phyloP scores from a whole-genome alignment of 176 grass and related monocot species.

The Aegilops longissima region DNA sequence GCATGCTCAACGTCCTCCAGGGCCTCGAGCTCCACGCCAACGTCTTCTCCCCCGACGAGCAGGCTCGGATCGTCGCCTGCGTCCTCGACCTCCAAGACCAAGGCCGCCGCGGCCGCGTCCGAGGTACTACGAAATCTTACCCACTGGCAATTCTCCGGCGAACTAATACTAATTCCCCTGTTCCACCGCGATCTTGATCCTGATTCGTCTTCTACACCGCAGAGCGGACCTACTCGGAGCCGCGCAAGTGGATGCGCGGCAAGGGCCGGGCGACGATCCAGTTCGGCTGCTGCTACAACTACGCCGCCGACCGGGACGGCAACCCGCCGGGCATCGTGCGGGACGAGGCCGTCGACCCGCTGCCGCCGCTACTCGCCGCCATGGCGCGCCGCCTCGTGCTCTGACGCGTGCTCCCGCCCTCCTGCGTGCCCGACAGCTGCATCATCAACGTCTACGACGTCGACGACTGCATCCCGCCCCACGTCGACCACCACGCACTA shows the following conservation, averaged over 20 bases:
- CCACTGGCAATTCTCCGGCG: too few species aligned
- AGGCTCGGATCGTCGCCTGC: conserved; percentile 33
- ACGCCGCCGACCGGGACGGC: conserved; percentile 49
- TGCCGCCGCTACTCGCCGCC: conserved; percentile 38
- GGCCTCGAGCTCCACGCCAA: conserved; percentile 57
- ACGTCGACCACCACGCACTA: conserved; percentile 62
- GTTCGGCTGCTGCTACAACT: conserved; percentile 81
- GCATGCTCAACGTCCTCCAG: conserved; percentile 41
- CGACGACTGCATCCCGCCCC: conserved; percentile 69
- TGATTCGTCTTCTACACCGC: background rate
- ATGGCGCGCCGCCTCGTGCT: conserved; percentile 51
- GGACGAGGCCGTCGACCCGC: conserved; percentile 43
- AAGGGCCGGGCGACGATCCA: conserved; percentile 64
- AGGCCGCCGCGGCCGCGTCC: conserved; percentile 30
- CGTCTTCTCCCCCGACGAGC: conserved; percentile 51
- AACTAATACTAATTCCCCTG: too few species aligned
- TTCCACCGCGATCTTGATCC: too few species aligned
- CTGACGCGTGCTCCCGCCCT: conserved; percentile 46
- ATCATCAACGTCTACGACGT: conserved; percentile 72
- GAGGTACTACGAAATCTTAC: too few species aligned
- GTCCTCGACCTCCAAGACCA: conserved; percentile 43
- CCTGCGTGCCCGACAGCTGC: conserved; percentile 59
- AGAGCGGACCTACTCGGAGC: conserved; percentile 66
- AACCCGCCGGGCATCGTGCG: conserved; percentile 60
- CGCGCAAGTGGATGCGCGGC: conserved; percentile 74